Base-by-base conservation (phyloP, 2,329 filamentous ascomycete species). In the Sporothrix protearum region DNA sequence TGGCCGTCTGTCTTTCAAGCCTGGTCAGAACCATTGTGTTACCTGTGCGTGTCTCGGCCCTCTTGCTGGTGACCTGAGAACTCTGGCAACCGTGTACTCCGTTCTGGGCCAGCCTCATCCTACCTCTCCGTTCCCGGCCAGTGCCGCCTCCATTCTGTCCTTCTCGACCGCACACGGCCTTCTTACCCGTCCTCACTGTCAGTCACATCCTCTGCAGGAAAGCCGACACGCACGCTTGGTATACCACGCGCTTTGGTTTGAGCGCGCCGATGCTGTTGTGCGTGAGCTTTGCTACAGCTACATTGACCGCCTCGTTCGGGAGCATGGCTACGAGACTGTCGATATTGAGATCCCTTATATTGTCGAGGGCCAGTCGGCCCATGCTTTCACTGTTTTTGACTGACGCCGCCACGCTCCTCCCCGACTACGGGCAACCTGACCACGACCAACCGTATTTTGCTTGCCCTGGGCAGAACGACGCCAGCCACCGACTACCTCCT, bases 381-480 rank as follows among this genome's bases (percentile, higher is more conserved):
- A 94, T 78, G 89, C 90, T 28, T 80, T 94, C 73, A 92, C 91
- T 0, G 91, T 94, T 73, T 86, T 94, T 94, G 69, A 85, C 86
- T 8, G 91, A 94, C 55, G 84, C 80, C 0, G 80, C 83, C 1
- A 82, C 83, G 0, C 75, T 85, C 19, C 75, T 87, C 79, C 72
- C 82, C 2, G 68, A 69, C 3, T 81, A 84, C 0, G 76, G 76
- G 79, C 5, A 82, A 84, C 30, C 82, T 91, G 51, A 87, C 88
- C 0, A 81, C 87, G 0, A 83, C 88, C 0, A 92, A 90, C 79
- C 87, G 88, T 72, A 83, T 94, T 47, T 83, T 94, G 4, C 82
- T 94, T 51, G 85, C 86, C 0, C 83, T 93, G 9, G 89, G 87
- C 53, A 83, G 85, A 45, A 85, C 87, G 7, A 90, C 90, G 0